phyloP scores from a whole-genome alignment of 495 filamentous ascomycete species.

The Penicillium dipodomyicola region DNA sequence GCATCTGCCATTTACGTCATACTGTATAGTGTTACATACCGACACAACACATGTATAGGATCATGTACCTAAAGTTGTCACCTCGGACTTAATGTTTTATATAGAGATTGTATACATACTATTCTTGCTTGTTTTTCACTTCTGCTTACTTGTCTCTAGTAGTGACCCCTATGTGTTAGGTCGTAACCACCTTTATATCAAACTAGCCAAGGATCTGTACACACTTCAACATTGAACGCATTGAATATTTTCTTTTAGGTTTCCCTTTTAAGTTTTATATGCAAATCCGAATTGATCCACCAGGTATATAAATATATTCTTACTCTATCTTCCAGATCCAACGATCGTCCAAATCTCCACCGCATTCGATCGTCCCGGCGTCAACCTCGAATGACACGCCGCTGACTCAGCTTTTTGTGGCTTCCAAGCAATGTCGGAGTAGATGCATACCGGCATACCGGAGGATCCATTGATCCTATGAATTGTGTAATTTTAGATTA shows the following conservation, averaged over 20 bases:
- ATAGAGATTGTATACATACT: not conserved
- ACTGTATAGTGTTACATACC: not conserved
- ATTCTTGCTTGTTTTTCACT: not conserved
- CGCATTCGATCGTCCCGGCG: not conserved
- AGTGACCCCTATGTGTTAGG: no score
- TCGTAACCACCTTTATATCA: no score
- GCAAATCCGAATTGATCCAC: not conserved
- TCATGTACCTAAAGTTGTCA: not conserved
- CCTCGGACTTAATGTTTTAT: not conserved
- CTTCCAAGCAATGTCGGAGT: not conserved
- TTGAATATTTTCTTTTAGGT: not conserved
- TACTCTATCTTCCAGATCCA: not conserved
- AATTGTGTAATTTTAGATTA: no score
- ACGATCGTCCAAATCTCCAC: slow-evolving; percentile 2
- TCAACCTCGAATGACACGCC: slow-evolving; percentile 13
- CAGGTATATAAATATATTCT: not conserved
- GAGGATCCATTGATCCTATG: no score
- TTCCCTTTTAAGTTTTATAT: not conserved
- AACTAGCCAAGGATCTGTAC: no score
- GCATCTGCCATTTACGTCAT: not conserved
- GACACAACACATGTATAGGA: not conserved
- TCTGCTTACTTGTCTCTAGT: not conserved
- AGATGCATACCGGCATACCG: no score
- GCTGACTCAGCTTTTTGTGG: slow-evolving; percentile 22
- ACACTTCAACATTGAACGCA: not conserved